Evolutionary conservation across 768 basidiomycete species (phyloP), one percentile per base, ranked within the genome.

Genomic region (Gyrodon lividus): DNA sequence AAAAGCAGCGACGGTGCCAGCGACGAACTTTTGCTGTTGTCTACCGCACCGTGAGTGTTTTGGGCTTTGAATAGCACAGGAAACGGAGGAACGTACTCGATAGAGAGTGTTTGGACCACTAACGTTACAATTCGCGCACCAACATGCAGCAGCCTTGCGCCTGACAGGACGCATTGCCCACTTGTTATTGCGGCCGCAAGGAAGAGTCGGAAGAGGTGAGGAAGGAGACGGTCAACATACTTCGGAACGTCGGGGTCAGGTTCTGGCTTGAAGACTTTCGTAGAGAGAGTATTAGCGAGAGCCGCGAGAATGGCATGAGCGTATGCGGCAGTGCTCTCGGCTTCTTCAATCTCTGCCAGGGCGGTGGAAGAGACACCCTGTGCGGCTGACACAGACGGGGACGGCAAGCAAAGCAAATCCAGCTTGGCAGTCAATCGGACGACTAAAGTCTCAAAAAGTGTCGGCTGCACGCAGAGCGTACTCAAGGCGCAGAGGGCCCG

Each of bases 381-480:
- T 14, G 13, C 12, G 8, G 31, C 13, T 24, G 55, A 13, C 19
- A 48, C 19, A 10, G 67, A 52, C 5, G 73, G 62, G 0, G 62
- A 52, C 5, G 72, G 57, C 40, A 77, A 65, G 56, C 83, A 84
- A n/a, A 89, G 67, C 0, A 87, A 61, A 43, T 91, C 87, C 26
- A 98, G 74, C 67, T 92, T 91, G 4, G 86, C 80, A 2, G 76
- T 80, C 20, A 97, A 73, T 16, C 90, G 83, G 42, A 92, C 77
- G 46, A 92, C 82, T 23, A 98, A 77, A 5, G 77, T 84, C 62
- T 92, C 91, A 67, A 96, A 98, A n/a, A 98, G 77, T 13, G 81
- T 74, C 0, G 86, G 77, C 35, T 85, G 83, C 8, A 80, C 61
- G 65, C 91, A 97, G 12, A 99, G 77, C 13, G 75, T 78, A 46